Evolutionary conservation across 805 yeast genomes (phyloP).

Genomic region (Wickerhamomyces xylosicus): DNA sequence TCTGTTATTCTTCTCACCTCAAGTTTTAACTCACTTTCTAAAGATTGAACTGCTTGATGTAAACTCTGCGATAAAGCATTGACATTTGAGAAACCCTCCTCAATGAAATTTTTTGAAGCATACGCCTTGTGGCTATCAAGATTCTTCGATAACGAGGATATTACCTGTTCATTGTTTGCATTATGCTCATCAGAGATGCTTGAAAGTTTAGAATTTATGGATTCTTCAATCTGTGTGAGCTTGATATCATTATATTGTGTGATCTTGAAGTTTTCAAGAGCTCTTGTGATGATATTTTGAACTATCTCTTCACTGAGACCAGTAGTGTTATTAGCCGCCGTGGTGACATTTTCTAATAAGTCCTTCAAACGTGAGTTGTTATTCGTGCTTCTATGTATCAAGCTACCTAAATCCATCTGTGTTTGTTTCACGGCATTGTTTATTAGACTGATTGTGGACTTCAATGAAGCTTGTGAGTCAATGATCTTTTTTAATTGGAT

Average conservation of each 20-base stretch:
- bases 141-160: too few relatives aligned
- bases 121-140: too few relatives aligned
- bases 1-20: too few relatives aligned
- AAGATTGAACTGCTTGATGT: too few relatives aligned
- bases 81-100: too few relatives aligned
- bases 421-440: constrained; percentile 19
- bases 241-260: background rate
- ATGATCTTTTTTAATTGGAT: constrained; percentile 19
- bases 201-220: background rate
- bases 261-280: background rate
- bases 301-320: background rate
- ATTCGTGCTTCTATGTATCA: constrained; percentile 18
- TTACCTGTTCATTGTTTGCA: too few relatives aligned
- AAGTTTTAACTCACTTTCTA: too few relatives aligned
- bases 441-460: constrained; percentile 18
- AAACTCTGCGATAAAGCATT: too few relatives aligned
- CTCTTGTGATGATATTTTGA: background rate
- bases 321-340: background rate
- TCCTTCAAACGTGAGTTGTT: constrained; percentile 19
- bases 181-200: too few relatives aligned
- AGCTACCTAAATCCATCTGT: constrained; percentile 18
- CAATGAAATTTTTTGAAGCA: too few relatives aligned
- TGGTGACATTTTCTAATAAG: constrained; percentile 13
- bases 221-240: background rate
- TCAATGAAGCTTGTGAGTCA: constrained; percentile 20